Evolutionary conservation across 495 filamentous ascomycete genomes (phyloP), one percentile per base, ranked within the genome.

Genomic region (Cercophora newfieldiana): DNA sequence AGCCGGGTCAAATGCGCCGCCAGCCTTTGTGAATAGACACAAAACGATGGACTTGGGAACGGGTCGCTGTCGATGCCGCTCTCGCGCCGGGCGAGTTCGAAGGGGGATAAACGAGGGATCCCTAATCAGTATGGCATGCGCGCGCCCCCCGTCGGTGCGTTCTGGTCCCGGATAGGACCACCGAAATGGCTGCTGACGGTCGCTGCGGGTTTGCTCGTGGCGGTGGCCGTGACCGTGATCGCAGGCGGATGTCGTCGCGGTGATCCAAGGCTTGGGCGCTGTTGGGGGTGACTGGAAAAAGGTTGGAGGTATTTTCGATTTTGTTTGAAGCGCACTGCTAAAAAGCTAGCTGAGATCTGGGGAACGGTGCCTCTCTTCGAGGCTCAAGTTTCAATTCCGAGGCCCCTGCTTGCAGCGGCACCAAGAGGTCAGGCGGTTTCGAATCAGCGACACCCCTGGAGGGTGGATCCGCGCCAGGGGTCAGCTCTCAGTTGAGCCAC

Each of bases 1-100:
- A 74, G 71, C 64, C 31, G 67, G 26, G 24, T 29, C 22, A 37
- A 24, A 67, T 72, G 65, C 69, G 71, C 72, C 73, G 67, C 69
- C 69, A 53, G 60, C 24, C 31, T 58, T 26, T 26, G 53, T 29
- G 33, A 55, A 64, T 30, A 2, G 25, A 66, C 64, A 54, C 44
- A 63, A 58, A 57, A 50, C 12, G 31, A 65, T 19, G 48, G 65
- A 19, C 58, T 47, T 28, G 51, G 61, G 30, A 44, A 50, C 19
- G 18, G 62, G 29, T 53, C 24, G 60, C 58, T 29, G 49, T 24
- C 29, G 56, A 16, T 61, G 50, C 22, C 16, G 60, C 33, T 63
- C 63, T 66, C 63, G 67, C 63, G 67, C 59, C 63, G 48, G 66
- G 66, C 66, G 64, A 69, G 63, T 31, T 61, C 37, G 58, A 60